Base-by-base conservation (phyloP, 257 asterid species). In the Solanum megistacrolobum region DNA sequence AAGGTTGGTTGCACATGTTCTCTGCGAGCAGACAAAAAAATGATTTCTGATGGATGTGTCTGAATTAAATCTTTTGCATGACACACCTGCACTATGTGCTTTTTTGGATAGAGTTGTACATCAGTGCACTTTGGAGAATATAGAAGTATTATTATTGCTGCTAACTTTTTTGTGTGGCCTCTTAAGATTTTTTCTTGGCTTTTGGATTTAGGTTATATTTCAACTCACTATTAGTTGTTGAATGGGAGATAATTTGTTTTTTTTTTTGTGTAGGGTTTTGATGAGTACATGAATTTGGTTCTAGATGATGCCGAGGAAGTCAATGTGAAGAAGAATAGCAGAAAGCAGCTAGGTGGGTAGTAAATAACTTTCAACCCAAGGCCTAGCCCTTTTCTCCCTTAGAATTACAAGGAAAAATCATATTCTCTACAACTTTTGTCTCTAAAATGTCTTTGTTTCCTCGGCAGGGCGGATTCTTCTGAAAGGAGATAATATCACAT, bases 201-300 rank as follows among this genome's bases (percentile, higher is more conserved):
- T 73, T 7, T 79, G 66, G 5, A 79, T 43, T 79, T 75, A 23
- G 52, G 55, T 21, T 23, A 5, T 36, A 75, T 38, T 36, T 21
- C 46, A 38, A 38, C 32, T 75, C 55, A 75, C 55, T 36, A 10
- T 35, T 74, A 74, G 31, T 35, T 27, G 84, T 79, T 27, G 66
- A 79, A 48, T 1, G 85, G 62, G 66, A 43, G 38, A 16, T 46
- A 27, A 29, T 46, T 46, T 29, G 11, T 9, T 81, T 79, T 46
- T 18, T 27, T 81, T 43, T 18, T 16, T 81, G 66, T 18, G 12
- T 81, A 81, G 69, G 85, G 69, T 31, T 82, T 82, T 48, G 85
- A 82, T 82, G 85, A 82, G 85, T 82, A 82, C 85, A 82, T 82
- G 85, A 48, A 82, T 18, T 48, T 82, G 85, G 85, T 82, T 82